Evolutionary conservation across 2,329 filamentous ascomycete species (phyloP).

Genomic region (Colletotrichum orchidophilum): DNA sequence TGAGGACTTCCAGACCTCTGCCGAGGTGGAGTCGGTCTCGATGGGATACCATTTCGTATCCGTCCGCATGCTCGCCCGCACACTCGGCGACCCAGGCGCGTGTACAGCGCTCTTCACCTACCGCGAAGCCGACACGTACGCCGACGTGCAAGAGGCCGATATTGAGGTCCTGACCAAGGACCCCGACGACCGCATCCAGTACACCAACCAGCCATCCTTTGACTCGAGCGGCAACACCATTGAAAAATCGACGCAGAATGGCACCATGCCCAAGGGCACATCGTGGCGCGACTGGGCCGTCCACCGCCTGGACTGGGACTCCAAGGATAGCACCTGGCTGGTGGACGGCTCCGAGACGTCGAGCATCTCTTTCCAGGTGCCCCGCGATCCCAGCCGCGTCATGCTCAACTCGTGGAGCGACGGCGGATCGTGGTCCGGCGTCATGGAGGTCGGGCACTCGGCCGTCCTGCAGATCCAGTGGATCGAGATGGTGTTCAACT

Average conservation of each 20-base stretch:
- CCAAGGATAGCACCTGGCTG: constrained; percentile 63
- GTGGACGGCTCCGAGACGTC: constrained; percentile 60
- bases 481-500: constrained; percentile 69
- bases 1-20: constrained; percentile 54
- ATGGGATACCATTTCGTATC: constrained; percentile 51
- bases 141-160: constrained; percentile 60
- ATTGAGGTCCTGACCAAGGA: constrained; percentile 62
- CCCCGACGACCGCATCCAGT: constrained; percentile 56
- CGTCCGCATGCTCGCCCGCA: constrained; percentile 61
- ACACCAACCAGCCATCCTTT: constrained; percentile 69
- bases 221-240: constrained; percentile 54
- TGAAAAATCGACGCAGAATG: constrained; percentile 56
- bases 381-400: constrained; percentile 60
- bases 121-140: constrained; percentile 46
- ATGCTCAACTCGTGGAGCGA: constrained; percentile 71
- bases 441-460: constrained; percentile 60
- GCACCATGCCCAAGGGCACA: constrained; percentile 52
- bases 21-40: constrained; percentile 56
- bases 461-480: constrained; percentile 69
- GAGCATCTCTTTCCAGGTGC: constrained; percentile 64
- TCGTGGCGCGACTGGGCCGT: constrained; percentile 66
- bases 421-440: constrained; percentile 67
- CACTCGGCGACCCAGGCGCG: constrained; percentile 57
- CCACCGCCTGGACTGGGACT: constrained; percentile 69
- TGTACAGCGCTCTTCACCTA: constrained; percentile 65